Evolutionary conservation across 352 stramenopile species (phyloP).

Genomic region (Globisporangium apiculatum): DNA sequence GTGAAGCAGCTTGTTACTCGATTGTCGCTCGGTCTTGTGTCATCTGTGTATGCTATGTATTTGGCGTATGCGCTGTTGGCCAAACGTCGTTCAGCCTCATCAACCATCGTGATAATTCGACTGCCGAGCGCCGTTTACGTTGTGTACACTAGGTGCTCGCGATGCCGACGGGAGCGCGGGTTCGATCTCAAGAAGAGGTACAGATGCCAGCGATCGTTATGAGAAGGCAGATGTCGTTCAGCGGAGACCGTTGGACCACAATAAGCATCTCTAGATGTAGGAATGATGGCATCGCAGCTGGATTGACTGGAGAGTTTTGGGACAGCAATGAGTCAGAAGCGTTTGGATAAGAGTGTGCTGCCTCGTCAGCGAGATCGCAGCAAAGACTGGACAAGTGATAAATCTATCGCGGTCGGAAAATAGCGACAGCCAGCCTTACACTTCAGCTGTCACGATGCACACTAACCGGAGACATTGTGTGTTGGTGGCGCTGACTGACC

Average conservation of each 20-base stretch:
- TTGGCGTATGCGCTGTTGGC: not conserved
- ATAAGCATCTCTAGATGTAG: too few relatives aligned
- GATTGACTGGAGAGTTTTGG: not conserved
- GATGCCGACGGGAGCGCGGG: too few relatives aligned
- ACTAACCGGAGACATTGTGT: conserved; percentile 24
- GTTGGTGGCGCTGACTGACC: conserved; percentile 12
- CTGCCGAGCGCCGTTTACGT: conserved; percentile 2
- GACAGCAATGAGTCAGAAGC: conserved; percentile 13
- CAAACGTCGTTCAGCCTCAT: not conserved
- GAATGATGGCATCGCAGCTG: not conserved
- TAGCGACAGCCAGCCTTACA: conserved; percentile 21
- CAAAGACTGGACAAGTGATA: conserved; percentile 15
- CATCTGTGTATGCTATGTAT: too few relatives aligned
- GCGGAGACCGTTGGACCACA: too few relatives aligned
- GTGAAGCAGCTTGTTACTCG: not conserved
- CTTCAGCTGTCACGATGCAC: conserved; percentile 20
- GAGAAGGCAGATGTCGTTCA: too few relatives aligned
- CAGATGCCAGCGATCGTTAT: too few relatives aligned
- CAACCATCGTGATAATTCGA: not conserved
- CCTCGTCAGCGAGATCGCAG: conserved; percentile 10
- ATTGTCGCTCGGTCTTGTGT: too few relatives aligned
- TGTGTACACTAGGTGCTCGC: not conserved
- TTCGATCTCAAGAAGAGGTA: too few relatives aligned
- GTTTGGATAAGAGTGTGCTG: conserved; percentile 9
- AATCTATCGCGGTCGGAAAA: conserved; percentile 14